Conservation (phyloP, 2,329 filamentous ascomycete species). For the Talaromyces sp. region DNA sequence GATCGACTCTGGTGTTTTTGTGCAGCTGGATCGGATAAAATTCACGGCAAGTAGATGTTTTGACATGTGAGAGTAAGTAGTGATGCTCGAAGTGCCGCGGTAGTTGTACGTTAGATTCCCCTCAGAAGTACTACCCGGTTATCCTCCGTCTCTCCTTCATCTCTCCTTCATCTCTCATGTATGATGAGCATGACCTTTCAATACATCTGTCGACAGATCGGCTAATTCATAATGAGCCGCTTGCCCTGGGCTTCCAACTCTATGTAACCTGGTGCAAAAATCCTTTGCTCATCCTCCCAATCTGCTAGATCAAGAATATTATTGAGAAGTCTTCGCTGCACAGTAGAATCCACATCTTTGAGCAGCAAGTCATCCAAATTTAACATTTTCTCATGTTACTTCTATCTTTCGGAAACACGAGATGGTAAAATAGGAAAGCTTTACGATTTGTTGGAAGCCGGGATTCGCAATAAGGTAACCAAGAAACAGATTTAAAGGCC, state of each 20-base stretch:
- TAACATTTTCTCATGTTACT: not conserved
- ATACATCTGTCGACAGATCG: not conserved
- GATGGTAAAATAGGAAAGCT: too few species aligned
- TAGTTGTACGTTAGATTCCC: not conserved
- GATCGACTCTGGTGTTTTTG: too few species aligned
- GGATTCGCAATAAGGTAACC: too few species aligned
- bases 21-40: not conserved
- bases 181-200: not conserved
- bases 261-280: not conserved
- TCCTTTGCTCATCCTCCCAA: not conserved
- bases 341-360: not conserved
- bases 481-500: too few species aligned
- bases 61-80: not conserved
- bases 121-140: not conserved
- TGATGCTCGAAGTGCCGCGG: not conserved
- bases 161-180: not conserved
- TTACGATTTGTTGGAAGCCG: too few species aligned
- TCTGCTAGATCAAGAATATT: not conserved
- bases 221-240: not conserved
- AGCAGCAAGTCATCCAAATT: slow-evolving; percentile 4
- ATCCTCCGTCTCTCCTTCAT: not conserved
- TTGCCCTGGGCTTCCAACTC: slow-evolving; percentile 1
- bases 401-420: too few species aligned
- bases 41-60: not conserved
- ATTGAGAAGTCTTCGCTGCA: not conserved